Evolutionary conservation across 2,329 filamentous ascomycete species (phyloP).

Genomic region (Aspergillus uvarum): DNA sequence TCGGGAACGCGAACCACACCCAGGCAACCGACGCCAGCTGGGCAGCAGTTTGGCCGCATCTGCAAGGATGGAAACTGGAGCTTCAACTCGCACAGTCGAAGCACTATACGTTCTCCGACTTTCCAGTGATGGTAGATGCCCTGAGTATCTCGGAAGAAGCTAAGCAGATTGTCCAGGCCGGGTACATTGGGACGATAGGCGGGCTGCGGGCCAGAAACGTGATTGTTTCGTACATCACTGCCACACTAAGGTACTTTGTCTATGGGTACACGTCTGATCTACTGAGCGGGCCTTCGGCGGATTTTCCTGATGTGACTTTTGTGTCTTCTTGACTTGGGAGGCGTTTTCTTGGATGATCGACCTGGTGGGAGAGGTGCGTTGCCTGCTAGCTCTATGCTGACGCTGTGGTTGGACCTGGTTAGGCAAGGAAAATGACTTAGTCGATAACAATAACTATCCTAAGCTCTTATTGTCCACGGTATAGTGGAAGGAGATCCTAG

Average conservation of each 20-base stretch:
- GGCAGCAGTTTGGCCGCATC: conserved; percentile 12
- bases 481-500: no score
- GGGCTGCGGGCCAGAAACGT: neutral
- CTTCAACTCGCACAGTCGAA: conserved; percentile 16
- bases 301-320: neutral
- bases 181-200: neutral
- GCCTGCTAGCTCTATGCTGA: no score
- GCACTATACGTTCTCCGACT: conserved; percentile 21
- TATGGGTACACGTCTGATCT: neutral
- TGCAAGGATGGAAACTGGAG: conserved; percentile 20
- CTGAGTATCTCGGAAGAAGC: neutral
- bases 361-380: no score
- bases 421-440: no score
- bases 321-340: neutral
- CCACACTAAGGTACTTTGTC: neutral
- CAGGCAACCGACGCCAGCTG: conserved; percentile 17
- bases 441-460: no score
- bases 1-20: conserved; percentile 17
- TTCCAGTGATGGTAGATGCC: neutral
- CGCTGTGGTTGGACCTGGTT: no score
- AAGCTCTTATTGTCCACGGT: no score
- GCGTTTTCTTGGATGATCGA: no score
- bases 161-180: neutral
- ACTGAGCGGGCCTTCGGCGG: neutral
- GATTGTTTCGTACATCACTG: neutral